Evolutionary conservation across 306 rosid genomes (phyloP).

Genomic region (Lupinus albus): DNA sequence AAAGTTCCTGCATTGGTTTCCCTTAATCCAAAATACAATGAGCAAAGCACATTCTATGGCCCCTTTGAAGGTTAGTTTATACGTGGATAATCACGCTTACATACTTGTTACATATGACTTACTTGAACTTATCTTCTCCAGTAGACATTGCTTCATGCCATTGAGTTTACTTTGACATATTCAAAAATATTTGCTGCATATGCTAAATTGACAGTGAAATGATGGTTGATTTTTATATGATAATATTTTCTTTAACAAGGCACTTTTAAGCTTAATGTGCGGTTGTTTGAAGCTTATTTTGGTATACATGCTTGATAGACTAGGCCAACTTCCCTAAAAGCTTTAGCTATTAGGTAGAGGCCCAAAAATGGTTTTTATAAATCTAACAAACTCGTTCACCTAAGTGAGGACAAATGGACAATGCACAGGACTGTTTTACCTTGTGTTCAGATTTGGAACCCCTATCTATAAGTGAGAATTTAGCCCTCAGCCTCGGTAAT

Average conservation of each 20-base stretch:
- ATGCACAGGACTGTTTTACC: background rate
- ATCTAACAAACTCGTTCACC: background rate
- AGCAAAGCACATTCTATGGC: slow-evolving; percentile 78
- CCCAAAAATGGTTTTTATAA: background rate
- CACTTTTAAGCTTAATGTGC: background rate
- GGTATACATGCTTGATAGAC: slow-evolving; percentile 20
- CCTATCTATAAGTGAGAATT: background rate
- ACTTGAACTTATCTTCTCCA: slow-evolving; percentile 4
- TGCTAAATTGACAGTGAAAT: slow-evolving; percentile 30
- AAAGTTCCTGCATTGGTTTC: slow-evolving; percentile 90
- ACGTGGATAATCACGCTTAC: slow-evolving; percentile 19
- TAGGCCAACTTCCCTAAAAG: slow-evolving; percentile 10
- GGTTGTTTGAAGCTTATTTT: background rate
- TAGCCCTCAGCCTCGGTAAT: slow-evolving; percentile 14
- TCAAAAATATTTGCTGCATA: slow-evolving; percentile 11
- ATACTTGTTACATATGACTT: background rate
- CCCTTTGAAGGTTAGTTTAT: slow-evolving; percentile 87
- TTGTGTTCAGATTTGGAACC: background rate
- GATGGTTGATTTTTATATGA: background rate
- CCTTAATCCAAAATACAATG: slow-evolving; percentile 68
- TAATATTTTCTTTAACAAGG: background rate
- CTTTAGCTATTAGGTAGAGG: background rate
- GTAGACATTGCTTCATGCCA: background rate
- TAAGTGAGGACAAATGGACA: background rate
- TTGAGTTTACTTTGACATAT: slow-evolving; percentile 26